These are phyloP conservation scores for Puya raimondii DNA, from an alignment of 176 grass and related monocot genomes.

Conservation along the genomic window DNA sequence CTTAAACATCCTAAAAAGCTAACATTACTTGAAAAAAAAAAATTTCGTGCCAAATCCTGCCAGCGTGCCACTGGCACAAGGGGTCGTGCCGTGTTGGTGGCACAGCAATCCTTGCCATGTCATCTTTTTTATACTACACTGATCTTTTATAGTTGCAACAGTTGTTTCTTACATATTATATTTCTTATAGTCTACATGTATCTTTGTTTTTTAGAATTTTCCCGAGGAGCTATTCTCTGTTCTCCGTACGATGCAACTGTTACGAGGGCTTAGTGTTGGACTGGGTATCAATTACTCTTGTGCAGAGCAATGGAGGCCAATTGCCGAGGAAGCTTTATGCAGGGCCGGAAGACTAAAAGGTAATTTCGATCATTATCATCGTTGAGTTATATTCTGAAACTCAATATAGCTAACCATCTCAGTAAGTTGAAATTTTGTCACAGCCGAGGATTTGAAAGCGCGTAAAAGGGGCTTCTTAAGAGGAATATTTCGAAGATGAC, in stretches of 20 bases:
- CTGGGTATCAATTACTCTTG: constrained; percentile 79
- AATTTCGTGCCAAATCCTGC: too few relatives aligned
- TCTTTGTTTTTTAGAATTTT: constrained; percentile 49
- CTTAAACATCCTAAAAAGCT: too few relatives aligned
- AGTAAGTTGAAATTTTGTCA: background rate
- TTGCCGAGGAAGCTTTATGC: constrained; percentile 73
- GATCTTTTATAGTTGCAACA: constrained; percentile 18
- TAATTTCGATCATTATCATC: constrained; percentile 18
- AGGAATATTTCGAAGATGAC: constrained; percentile 21
- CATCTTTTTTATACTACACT: background rate
- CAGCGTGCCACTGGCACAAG: too few relatives aligned
- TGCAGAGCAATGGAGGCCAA: constrained; percentile 75
- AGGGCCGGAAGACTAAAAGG: constrained; percentile 66
- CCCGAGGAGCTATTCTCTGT: constrained; percentile 82
- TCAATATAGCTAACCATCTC: background rate
- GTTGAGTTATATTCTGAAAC: background rate
- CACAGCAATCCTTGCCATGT: background rate
- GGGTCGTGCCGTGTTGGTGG: too few relatives aligned
- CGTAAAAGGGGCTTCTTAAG: constrained; percentile 15
- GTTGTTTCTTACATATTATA: constrained; percentile 4
- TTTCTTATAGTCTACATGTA: background rate
- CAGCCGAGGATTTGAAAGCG: constrained; percentile 18
- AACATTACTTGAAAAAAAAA: too few relatives aligned
- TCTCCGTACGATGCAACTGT: constrained; percentile 79
- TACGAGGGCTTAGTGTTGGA: constrained; percentile 79